Evolutionary conservation across 2,329 filamentous ascomycete genomes (phyloP).

Genomic region (Sporothrix protearum): DNA sequence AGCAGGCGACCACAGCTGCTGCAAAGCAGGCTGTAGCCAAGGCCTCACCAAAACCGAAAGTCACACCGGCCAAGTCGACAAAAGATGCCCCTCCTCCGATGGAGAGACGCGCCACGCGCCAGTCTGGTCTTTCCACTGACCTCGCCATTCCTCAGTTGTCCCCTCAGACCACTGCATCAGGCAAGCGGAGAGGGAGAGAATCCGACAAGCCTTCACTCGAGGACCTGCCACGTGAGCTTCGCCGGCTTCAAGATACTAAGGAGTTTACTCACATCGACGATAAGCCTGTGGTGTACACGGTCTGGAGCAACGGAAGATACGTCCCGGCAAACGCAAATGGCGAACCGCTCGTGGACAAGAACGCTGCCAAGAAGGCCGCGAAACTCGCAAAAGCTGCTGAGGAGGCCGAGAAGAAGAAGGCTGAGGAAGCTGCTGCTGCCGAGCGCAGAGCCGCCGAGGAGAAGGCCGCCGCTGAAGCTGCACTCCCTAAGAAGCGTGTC

Average conservation of each 20-base stretch:
- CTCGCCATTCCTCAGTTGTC: conserved; percentile 43
- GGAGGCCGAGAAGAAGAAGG: conserved; percentile 31
- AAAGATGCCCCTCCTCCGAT: not conserved
- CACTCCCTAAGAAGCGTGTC: conserved; percentile 45
- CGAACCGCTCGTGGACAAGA: conserved; percentile 36
- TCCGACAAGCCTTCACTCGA: conserved; percentile 29
- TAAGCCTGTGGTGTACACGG: conserved; percentile 54
- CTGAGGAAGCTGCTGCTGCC: conserved; percentile 30
- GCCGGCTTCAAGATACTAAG: conserved; percentile 59
- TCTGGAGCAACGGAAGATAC: conserved; percentile 64
- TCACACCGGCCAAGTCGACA: not conserved
- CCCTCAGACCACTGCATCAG: conserved; percentile 39
- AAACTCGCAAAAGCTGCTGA: conserved; percentile 30
- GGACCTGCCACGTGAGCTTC: conserved; percentile 48
- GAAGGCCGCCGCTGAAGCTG: conserved; percentile 32
- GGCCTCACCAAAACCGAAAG: not conserved
- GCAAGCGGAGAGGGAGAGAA: conserved; percentile 58
- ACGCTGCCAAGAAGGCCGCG: conserved; percentile 30
- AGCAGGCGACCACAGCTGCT: not conserved
- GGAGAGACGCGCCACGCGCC: conserved; percentile 44
- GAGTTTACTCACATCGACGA: conserved; percentile 59
- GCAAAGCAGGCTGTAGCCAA: not conserved
- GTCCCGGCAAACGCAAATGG: conserved; percentile 42
- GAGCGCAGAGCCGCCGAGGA: conserved; percentile 26
- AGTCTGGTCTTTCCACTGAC: conserved; percentile 43